A percentile compares a stretch with the other conserved stretches of the same genome.
Conservation (phyloP, 768 basidiomycete genomes). For the Suillus sp. region DNA sequence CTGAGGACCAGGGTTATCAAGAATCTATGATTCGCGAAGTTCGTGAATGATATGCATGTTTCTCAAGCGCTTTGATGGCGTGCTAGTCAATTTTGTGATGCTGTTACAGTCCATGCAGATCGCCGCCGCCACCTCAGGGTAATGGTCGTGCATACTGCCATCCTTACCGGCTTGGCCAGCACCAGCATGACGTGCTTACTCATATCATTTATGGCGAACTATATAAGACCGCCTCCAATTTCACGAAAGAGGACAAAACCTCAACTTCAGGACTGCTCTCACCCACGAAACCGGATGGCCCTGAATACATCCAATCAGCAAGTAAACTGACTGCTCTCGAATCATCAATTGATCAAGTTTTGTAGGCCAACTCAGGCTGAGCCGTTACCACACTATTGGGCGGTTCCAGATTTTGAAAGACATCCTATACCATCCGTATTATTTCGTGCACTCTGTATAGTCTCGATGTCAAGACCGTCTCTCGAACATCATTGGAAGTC, state of each 20-base stretch:
- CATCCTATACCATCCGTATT: neutral
- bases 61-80: neutral
- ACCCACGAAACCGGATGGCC: neutral
- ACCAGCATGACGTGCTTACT: neutral
- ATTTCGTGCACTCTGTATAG: slow-evolving; percentile 3
- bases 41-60: neutral
- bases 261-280: no score
- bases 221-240: no score
- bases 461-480: slow-evolving; percentile 8
- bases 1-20: neutral
- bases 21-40: neutral
- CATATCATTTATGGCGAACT: neutral
- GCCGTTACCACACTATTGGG: neutral
- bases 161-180: neutral
- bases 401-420: neutral
- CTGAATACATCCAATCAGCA: neutral
- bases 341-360: neutral
- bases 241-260: neutral
- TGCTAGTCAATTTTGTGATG: neutral
- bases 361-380: neutral
- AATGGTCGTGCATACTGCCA: neutral
- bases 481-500: slow-evolving; percentile 10
- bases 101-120: neutral
- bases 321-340: neutral
- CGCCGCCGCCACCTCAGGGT: neutral